Evolutionary conservation across 345 rosid genomes (phyloP).

Genomic region (Stellera chamaejasme): DNA sequence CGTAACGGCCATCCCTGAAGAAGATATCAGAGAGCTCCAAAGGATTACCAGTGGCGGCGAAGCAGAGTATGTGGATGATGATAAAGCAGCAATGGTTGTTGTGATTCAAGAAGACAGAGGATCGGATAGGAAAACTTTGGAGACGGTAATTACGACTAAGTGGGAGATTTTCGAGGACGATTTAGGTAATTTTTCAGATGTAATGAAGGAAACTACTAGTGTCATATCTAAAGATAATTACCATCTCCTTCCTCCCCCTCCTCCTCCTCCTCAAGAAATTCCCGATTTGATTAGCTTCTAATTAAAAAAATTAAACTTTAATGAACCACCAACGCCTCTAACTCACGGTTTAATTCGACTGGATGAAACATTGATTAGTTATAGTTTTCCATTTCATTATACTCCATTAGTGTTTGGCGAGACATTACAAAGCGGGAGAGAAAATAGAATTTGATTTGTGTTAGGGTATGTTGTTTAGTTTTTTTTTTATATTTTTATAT

Average conservation of each 20-base stretch:
- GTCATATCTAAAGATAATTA: background rate
- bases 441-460: too few species aligned
- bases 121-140: constrained; percentile 8
- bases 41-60: constrained; percentile 28
- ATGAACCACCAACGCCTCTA: too few species aligned
- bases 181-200: background rate
- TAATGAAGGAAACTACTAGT: background rate
- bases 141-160: constrained; percentile 40
- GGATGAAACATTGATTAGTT: too few species aligned
- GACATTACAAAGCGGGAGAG: too few species aligned
- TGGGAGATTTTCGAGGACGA: constrained; percentile 63
- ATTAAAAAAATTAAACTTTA: too few species aligned
- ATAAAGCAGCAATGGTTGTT: background rate
- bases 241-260: constrained; percentile 14
- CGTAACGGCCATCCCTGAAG: constrained; percentile 32
- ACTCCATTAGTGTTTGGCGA: too few species aligned
- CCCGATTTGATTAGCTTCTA: constrained; percentile 46
- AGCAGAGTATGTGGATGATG: background rate
- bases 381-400: too few species aligned
- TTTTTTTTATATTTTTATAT: too few species aligned
- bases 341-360: too few species aligned
- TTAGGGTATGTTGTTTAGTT: too few species aligned
- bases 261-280: constrained; percentile 19
- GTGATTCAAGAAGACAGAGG: background rate
- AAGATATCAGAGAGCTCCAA: constrained; percentile 40